Evolutionary conservation across 2,329 filamentous ascomycete genomes (phyloP).

Genomic region (Apiospora hydei): DNA sequence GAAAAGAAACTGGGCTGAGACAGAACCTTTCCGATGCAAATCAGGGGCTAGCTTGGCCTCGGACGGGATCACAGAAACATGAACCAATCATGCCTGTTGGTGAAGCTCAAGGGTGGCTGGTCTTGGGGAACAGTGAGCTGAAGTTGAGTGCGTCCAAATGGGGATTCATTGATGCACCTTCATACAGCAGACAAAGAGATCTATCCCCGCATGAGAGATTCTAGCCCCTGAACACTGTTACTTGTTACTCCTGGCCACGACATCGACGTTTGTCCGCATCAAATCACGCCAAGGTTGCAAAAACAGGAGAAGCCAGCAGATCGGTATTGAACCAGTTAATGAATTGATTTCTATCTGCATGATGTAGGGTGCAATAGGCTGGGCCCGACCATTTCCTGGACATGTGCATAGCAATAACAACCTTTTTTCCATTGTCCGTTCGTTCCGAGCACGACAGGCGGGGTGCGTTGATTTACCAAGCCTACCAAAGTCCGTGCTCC

Average conservation of each 20-base stretch:
- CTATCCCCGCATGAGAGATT: neutral
- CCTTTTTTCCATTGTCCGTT: too few relatives aligned
- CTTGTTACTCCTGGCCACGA: neutral
- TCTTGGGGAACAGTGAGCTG: neutral
- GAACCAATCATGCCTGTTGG: neutral
- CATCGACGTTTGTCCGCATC: neutral
- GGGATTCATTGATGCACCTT: neutral
- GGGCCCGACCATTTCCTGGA: neutral
- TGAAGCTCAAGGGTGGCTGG: neutral
- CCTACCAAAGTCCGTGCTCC: too few relatives aligned
- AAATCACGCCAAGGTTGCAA: neutral
- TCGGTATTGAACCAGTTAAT: neutral
- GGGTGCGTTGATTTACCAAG: too few relatives aligned
- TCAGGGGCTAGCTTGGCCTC: neutral
- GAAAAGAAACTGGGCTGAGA: neutral
- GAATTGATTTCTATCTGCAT: neutral
- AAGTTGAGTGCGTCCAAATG: neutral
- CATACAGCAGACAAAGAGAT: neutral
- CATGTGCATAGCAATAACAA: too few relatives aligned
- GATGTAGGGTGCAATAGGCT: neutral
- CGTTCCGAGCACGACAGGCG: too few relatives aligned
- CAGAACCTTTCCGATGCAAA: neutral
- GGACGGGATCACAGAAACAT: neutral
- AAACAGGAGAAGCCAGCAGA: neutral
- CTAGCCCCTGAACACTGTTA: neutral